Base-by-base conservation (phyloP, 2,329 filamentous ascomycete species). In the Cladobotryum protrusum region DNA sequence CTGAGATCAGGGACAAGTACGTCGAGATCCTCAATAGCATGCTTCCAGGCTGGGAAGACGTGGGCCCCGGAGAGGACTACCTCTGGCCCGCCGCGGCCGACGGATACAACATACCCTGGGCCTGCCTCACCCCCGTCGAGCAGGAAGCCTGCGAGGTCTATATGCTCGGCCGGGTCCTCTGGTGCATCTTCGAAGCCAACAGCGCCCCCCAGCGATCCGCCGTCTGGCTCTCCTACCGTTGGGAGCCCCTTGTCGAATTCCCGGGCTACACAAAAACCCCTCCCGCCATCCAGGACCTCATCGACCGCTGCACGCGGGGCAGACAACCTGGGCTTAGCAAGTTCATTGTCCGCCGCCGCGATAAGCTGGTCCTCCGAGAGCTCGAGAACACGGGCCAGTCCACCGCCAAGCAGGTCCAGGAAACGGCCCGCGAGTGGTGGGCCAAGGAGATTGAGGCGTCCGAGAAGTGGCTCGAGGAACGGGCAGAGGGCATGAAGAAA, bases 181-280 rank as follows among this genome's bases (percentile, higher is more conserved):
- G 79, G 79, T 83, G 80, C 59, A 73, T 83, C 14, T 83, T 83
- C 50, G 80, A 83, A 60, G 78, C 77, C 17, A 74, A 76, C 58
- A 77, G 76, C 52, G 78, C 78, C 2, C 79, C 79, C 2, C 77
- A 83, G 57, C 71, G 71, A 53, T 73, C 75, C 2, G 74, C 77
- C 3, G 71, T 80, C 12, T 82, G 79, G 79, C 72, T 79, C 54
- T 82, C 79, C 42, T 82, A 82, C 59, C 67, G 67, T 14, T 75
- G 73, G 63, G 79, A 82, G 59, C 75, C 79, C 2, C 67, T 73
- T 14, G 65, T 78, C 12, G 77, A 80, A 60, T 83, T 83, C 49
- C 80, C 80, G 0, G 64, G 67, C 8, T 82, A 76, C 59, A 65
- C 62, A 2, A 64, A 62, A 29, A 79, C 78, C 5, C 78, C 77